phyloP scores from a whole-genome alignment of 805 yeast species.

The Metschnikowia anglica region DNA sequence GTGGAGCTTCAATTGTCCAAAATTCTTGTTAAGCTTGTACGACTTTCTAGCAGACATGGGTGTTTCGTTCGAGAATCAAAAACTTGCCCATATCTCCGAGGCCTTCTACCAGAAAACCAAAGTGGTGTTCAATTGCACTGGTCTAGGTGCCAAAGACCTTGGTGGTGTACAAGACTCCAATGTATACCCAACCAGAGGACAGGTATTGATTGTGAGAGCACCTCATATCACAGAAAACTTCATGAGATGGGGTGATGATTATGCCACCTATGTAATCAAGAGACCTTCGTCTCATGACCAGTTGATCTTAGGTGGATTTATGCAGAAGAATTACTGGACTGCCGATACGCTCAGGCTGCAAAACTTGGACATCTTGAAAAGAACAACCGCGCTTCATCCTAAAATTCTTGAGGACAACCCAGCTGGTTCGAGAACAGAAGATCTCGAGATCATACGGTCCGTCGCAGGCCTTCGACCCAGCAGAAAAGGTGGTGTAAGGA shows the following conservation, averaged over 20 bases:
- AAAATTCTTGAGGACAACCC: constrained; percentile 42
- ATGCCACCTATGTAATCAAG: constrained; percentile 68
- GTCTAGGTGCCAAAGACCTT: constrained; percentile 62
- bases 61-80: constrained; percentile 48
- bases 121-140: constrained; percentile 73
- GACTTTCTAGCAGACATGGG: constrained; percentile 47
- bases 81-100: constrained; percentile 54
- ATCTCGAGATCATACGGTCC: constrained; percentile 56
- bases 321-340: constrained; percentile 63
- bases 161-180: constrained; percentile 64
- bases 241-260: constrained; percentile 59
- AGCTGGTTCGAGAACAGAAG: constrained; percentile 31
- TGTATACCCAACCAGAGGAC: constrained; percentile 77
- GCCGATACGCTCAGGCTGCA: constrained; percentile 57
- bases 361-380: constrained; percentile 57
- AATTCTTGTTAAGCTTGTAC: constrained; percentile 50
- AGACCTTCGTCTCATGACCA: constrained; percentile 67
- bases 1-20: constrained; percentile 74
- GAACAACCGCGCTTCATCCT: constrained; percentile 56
- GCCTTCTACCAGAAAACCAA: constrained; percentile 44
- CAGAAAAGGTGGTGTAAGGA: constrained; percentile 71
- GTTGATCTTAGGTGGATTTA: constrained; percentile 71
- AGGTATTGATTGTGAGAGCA: constrained; percentile 69
- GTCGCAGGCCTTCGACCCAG: constrained; percentile 78
- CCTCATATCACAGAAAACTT: constrained; percentile 63